Evolutionary conservation across 352 stramenopile genomes (phyloP).

Genomic region (Phytophthora capsici): DNA sequence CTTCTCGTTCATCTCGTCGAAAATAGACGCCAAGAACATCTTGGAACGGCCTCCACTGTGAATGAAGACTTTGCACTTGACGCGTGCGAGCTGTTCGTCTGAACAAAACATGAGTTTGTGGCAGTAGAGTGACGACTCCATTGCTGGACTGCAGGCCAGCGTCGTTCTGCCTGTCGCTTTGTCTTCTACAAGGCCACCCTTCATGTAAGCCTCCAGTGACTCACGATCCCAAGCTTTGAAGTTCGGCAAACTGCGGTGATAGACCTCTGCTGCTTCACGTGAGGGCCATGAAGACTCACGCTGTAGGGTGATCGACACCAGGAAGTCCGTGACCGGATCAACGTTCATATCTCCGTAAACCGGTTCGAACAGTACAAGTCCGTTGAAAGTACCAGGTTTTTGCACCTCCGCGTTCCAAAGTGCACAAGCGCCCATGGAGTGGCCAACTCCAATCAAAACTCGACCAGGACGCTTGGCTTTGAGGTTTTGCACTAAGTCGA

Average conservation of each 20-base stretch:
- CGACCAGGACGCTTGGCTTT: slow-evolving; percentile 18
- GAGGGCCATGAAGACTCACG: slow-evolving; percentile 21
- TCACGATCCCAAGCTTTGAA: slow-evolving; percentile 38
- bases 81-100: slow-evolving; percentile 25
- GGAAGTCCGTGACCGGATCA: slow-evolving; percentile 22
- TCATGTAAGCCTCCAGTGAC: slow-evolving; percentile 32
- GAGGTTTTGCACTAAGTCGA: slow-evolving; percentile 17
- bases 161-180: slow-evolving; percentile 11
- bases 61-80: slow-evolving; percentile 22
- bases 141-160: slow-evolving; percentile 39
- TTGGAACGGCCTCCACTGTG: slow-evolving; percentile 26
- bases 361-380: slow-evolving; percentile 46
- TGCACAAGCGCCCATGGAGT: slow-evolving; percentile 43
- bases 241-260: slow-evolving; percentile 34
- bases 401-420: slow-evolving; percentile 40
- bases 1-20: slow-evolving; percentile 21
- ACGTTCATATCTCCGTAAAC: slow-evolving; percentile 30
- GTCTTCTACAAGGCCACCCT: slow-evolving; percentile 21
- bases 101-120: slow-evolving; percentile 29
- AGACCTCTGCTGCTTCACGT: slow-evolving; percentile 25
- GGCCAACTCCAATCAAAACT: slow-evolving; percentile 43
- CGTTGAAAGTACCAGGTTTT: slow-evolving; percentile 39
- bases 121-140: slow-evolving; percentile 42
- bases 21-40: slow-evolving; percentile 27
- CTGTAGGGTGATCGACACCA: slow-evolving; percentile 31